Evolutionary conservation across 2,329 filamentous ascomycete genomes (phyloP).

Genomic region (Fusarium sp.): DNA sequence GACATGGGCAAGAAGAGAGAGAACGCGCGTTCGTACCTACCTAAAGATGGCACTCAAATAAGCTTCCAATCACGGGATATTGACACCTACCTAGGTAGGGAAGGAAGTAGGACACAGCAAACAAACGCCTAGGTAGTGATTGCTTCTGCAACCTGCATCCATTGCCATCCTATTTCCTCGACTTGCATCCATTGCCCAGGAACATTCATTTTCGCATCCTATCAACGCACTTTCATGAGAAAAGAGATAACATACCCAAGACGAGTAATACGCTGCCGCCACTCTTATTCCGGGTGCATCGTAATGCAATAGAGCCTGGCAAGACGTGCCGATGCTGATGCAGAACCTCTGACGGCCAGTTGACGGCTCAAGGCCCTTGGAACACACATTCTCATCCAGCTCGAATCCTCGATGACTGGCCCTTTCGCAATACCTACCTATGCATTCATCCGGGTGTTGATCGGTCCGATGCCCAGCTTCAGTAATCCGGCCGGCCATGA

Average conservation of each 20-base stretch:
- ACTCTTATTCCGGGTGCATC: conserved; percentile 17
- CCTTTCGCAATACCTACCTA: conserved; percentile 19
- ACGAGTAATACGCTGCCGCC: conserved; percentile 13
- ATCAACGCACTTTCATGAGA: conserved; percentile 11
- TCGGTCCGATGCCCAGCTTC: conserved; percentile 37
- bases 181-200: conserved; percentile 27
- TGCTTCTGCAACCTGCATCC: conserved; percentile 19
- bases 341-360: conserved; percentile 9
- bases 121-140: conserved; percentile 23
- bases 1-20: background rate
- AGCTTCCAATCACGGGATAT: conserved; percentile 27
- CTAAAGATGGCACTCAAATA: background rate
- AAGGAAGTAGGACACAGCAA: no score
- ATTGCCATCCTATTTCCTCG: conserved; percentile 17
- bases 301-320: conserved; percentile 10
- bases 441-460: conserved; percentile 28
- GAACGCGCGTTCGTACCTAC: conserved; percentile 22
- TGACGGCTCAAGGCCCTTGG: conserved; percentile 9
- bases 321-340: conserved; percentile 12
- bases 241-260: conserved; percentile 31
- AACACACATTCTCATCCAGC: conserved; percentile 22
- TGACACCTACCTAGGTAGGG: background rate
- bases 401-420: conserved; percentile 13
- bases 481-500: conserved; percentile 22
- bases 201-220: conserved; percentile 12